Conservation (phyloP, 441 rosid species). For the Biscutella laevigata region DNA sequence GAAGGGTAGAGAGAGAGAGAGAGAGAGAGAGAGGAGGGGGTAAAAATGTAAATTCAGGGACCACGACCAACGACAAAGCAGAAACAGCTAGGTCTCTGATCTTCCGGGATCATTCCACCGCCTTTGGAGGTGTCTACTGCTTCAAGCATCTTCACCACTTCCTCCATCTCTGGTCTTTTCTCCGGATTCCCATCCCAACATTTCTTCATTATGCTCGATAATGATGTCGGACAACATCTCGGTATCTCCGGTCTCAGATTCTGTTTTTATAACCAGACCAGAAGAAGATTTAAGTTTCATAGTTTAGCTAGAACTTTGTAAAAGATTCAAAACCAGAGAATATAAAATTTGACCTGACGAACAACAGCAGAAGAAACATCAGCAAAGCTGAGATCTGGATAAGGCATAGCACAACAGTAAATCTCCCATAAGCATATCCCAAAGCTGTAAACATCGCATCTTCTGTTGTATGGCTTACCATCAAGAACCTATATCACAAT, state of each 20-base stretch:
- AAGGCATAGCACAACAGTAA: slow-evolving; percentile 90
- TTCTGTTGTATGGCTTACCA: slow-evolving; percentile 83
- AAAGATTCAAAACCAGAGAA: no score
- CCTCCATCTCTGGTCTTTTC: slow-evolving; percentile 79
- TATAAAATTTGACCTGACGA: no score
- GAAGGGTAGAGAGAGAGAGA: no score
- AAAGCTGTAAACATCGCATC: slow-evolving; percentile 85
- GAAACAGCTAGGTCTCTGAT: slow-evolving; percentile 49
- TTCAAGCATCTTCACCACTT: slow-evolving; percentile 73
- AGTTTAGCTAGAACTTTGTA: no score
- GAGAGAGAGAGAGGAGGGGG: neutral
- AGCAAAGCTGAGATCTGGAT: slow-evolving; percentile 63
- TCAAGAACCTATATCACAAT: no score
- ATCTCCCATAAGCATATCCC: slow-evolving; percentile 95
- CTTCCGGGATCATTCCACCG: slow-evolving; percentile 92
- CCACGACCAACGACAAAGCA: slow-evolving; percentile 71
- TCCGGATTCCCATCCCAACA: slow-evolving; percentile 73
- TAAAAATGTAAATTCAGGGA: slow-evolving; percentile 27
- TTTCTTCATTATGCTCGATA: slow-evolving; percentile 59
- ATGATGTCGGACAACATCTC: slow-evolving; percentile 66
- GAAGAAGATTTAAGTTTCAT: no score
- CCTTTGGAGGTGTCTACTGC: slow-evolving; percentile 71
- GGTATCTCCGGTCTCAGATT: slow-evolving; percentile 78
- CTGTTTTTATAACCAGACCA: no score
- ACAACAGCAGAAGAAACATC: slow-evolving; percentile 67